Base-by-base conservation (phyloP, 371 early-diverging fungal species). In the Polyrhizophydium stewartii region DNA sequence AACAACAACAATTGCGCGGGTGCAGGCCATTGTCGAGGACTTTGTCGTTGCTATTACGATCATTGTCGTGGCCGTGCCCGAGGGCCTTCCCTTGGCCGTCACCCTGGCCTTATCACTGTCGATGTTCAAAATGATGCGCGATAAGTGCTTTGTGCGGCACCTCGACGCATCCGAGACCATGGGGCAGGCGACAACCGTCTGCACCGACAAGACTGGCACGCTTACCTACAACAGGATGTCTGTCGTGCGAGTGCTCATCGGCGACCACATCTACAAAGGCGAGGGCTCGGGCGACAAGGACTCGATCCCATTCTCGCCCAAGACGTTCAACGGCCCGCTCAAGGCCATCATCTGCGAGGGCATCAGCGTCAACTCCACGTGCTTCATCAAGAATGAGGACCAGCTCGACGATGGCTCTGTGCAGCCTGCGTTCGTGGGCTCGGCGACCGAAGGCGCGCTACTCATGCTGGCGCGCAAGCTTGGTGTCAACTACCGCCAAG, bases 141-240 rank as follows among this genome's bases (percentile, higher is more conserved):
- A 96, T 62, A 92, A 90, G 60, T 94, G 93, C 74, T 82, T 98
- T 58, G 98, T 98, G 6, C 88, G 97, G 58, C 91, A 92, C 49
- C 82, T 98, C 58, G 87, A 93, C 37, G 93, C 97, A 1, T 96
- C 94, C 67, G 98, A 98, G 78, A 96, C 96, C 28, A 96, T 96
- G 96, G 96, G 96, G 41, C 91, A 92, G 58, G 94, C 95, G 28
- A 98, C 97, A 9, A 89, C 91, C 28, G 90, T 96, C 31, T 98
- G 97, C 78, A 90, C 94, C 0, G 97, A 98, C 79, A 98, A 98
- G 79, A 97, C 98, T 1, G 98, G 97, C 33, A 98, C 98, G 0
- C 75, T 98, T 57, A 98, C 98, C 0, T 89, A 93, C 71, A 98
- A 98, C 82, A 83, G 82, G 59, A 97, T 97, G 97, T 91, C 94